Evolutionary conservation across 148 eudicot species (phyloP).

Genomic region (Oxyria digyna): DNA sequence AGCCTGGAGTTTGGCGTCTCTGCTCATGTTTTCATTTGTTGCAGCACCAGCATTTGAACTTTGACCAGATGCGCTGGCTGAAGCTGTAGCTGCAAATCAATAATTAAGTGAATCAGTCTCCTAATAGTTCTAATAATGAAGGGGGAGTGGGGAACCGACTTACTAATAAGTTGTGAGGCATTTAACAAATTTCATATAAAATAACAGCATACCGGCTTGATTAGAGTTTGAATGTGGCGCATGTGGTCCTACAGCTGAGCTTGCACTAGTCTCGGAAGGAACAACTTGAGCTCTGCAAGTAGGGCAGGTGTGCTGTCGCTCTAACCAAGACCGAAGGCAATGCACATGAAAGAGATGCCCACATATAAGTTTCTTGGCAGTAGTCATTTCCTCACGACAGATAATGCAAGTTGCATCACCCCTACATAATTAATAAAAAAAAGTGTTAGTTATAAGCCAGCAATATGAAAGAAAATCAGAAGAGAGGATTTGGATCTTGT

Average conservation of each 20-base stretch:
- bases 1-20: slow-evolving; percentile 60
- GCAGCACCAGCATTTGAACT: slow-evolving; percentile 28
- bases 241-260: slow-evolving; percentile 31
- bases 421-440: slow-evolving; percentile 32
- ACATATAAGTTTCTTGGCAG: slow-evolving; percentile 80
- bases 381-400: slow-evolving; percentile 99
- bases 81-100: slow-evolving; percentile 13
- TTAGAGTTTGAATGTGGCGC: slow-evolving; percentile 35
- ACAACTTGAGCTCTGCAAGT: slow-evolving; percentile 97
- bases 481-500: background rate
- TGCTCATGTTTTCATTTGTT: slow-evolving; percentile 26
- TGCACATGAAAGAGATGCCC: slow-evolving; percentile 97
- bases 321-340: slow-evolving; percentile 98
- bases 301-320: slow-evolving; percentile 93
- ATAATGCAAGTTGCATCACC: slow-evolving; percentile 95
- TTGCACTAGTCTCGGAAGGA: slow-evolving; percentile 68
- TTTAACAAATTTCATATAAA: background rate
- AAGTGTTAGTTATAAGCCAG: slow-evolving; percentile 10
- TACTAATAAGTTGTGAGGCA: background rate
- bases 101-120: background rate
- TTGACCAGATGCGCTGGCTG: slow-evolving; percentile 40
- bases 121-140: background rate
- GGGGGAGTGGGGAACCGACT: background rate
- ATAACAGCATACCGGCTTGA: slow-evolving; percentile 40
- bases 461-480: background rate